Percentiles rank a stretch among this genome's conserved stretches.
phyloP scores from a whole-genome alignment of 495 filamentous ascomycete species.

The Penicillium manginii region DNA sequence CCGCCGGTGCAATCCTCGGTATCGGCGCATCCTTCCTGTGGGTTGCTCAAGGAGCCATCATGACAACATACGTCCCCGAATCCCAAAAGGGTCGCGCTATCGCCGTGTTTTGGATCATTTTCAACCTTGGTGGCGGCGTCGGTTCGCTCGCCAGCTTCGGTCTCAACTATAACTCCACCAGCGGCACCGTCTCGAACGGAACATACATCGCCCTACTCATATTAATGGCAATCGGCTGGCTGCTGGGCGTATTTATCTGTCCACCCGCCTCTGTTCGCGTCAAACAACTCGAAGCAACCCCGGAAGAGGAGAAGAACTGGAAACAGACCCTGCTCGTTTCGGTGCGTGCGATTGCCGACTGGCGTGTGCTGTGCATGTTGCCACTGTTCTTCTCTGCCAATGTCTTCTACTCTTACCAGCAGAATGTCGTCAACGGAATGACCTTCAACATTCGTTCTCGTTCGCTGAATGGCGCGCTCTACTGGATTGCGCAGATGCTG shows the following conservation, averaged over 20 bases:
- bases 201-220: conserved; percentile 56
- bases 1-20: conserved; percentile 57
- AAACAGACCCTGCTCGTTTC: conserved; percentile 57
- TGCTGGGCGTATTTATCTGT: conserved; percentile 57
- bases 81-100: conserved; percentile 54
- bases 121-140: conserved; percentile 56
- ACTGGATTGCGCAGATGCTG: conserved; percentile 59
- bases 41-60: conserved; percentile 60
- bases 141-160: conserved; percentile 54
- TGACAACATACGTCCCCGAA: conserved; percentile 57
- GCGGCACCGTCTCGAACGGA: conserved; percentile 47
- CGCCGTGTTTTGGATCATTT: conserved; percentile 58
- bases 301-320: conserved; percentile 36
- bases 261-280: conserved; percentile 53
- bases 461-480: conserved; percentile 55
- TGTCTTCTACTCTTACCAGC: conserved; percentile 78
- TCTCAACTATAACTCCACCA: conserved; percentile 48
- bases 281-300: conserved; percentile 24
- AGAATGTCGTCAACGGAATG: conserved; percentile 57
- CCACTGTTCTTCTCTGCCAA: conserved; percentile 67
- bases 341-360: conserved; percentile 44
- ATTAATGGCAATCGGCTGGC: conserved; percentile 51
- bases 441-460: conserved; percentile 54
- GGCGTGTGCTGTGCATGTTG: conserved; percentile 50
- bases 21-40: conserved; percentile 55